Evolutionary conservation across 331 rosid species (phyloP), one percentile per base, ranked within the genome.

Genomic region (Malus hybrid): DNA sequence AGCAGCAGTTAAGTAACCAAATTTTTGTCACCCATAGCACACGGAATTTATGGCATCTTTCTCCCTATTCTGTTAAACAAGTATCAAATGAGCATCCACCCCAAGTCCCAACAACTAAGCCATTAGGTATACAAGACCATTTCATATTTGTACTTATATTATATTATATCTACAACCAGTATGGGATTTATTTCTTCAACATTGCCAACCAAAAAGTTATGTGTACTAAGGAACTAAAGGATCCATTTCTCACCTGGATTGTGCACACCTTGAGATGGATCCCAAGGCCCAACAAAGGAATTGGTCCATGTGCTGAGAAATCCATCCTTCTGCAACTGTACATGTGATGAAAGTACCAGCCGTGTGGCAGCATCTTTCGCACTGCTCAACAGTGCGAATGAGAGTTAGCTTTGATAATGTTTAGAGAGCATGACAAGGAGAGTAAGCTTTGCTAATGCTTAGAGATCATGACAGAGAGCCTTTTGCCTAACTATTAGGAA

Each of bases 201-300:
- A 72, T 48, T 22, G 10, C 39, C 68, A 20, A 15, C 62, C 6
- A 31, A 48, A 36, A n/a, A 10, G 28, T 67, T 12, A 42, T 3
- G 24, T 13, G 24, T 46, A 82, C 12, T 34, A 65, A 65, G 74
- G 59, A 82, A 79, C 44, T 56, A 79, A 27, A 22, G n/a, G 76
- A 72, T 42, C 44, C 69, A 65, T 75, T 71, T 82, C 83, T 82
- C 80, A 94, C 99, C 99, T 34, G 99, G 99, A 87, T 94, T 94
- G 76, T 94, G 97, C 84, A 94, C 76, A 75, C 99, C 99, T 92
- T 94, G 99, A 62, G 99, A 94, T 76, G 99, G 99, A 85, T 94
- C 99, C 99, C 99, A 94, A 55, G 99, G 99, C 68, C 99, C 99
- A 62, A 94, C 96, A 85, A 94, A 94, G 52, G 99, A 94, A 85